Evolutionary conservation across 306 rosid species (phyloP).

Genomic region (Crotalaria pallida): DNA sequence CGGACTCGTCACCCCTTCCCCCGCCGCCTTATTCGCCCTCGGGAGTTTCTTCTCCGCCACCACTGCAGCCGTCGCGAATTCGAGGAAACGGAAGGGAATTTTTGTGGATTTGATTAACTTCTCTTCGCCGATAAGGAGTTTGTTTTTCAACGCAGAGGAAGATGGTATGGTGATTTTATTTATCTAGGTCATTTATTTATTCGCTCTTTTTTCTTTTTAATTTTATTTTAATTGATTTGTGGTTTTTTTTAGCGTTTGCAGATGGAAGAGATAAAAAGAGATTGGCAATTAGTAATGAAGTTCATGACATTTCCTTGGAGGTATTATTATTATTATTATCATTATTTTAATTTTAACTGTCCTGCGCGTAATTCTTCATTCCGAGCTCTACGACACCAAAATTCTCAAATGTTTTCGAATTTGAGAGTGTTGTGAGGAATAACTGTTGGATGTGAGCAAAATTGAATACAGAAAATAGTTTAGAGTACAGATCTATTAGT

Average conservation of each 20-base stretch:
- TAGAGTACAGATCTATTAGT: too few relatives aligned
- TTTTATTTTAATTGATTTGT: not conserved
- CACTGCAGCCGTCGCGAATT: not conserved
- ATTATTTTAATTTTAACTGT: too few relatives aligned
- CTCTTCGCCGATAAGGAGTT: not conserved
- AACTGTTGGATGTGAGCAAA: too few relatives aligned
- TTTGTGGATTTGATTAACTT: not conserved
- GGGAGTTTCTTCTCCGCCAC: not conserved
- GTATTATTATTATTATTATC: too few relatives aligned
- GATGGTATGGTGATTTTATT: not conserved
- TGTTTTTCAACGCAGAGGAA: not conserved
- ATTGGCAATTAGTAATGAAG: not conserved
- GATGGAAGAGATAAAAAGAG: constrained; percentile 12
- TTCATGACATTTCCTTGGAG: not conserved
- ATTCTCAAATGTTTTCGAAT: too few relatives aligned
- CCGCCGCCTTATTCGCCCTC: constrained; percentile 16
- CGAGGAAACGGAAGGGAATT: constrained; percentile 37
- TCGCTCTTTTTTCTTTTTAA: too few relatives aligned
- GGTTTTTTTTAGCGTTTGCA: not conserved
- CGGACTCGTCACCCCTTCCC: constrained; percentile 34
- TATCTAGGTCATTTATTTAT: not conserved
- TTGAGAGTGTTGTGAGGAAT: too few relatives aligned
- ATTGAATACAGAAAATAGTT: too few relatives aligned
- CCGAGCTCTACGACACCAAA: too few relatives aligned
- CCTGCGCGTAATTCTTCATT: too few relatives aligned